A percentile compares a stretch with the other conserved stretches of the same genome.
These are phyloP conservation scores for Syzygium grande DNA, from an alignment of 345 rosid species.

Conservation along the genomic window DNA sequence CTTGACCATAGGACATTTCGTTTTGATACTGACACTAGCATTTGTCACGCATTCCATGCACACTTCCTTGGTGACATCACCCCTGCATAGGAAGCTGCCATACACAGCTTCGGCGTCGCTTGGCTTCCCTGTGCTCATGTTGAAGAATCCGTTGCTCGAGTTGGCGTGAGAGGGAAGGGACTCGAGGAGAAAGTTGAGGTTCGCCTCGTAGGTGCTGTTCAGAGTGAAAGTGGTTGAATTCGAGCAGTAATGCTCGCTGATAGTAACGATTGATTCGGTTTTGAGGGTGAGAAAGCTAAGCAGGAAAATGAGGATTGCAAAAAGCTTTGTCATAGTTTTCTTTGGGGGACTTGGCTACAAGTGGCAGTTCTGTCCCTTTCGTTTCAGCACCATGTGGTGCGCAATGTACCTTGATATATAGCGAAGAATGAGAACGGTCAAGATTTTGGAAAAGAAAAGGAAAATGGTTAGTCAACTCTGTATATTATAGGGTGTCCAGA, in stretches of 20 bases:
- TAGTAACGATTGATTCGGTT: not conserved
- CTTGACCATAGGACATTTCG: conserved; percentile 20
- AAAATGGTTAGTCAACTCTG: not conserved
- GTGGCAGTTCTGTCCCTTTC: not conserved
- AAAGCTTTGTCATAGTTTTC: not conserved
- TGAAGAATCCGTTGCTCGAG: not conserved
- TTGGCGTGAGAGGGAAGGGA: not conserved
- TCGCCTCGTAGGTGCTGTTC: not conserved
- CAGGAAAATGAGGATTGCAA: not conserved
- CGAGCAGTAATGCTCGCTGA: not conserved
- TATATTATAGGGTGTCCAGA: no score
- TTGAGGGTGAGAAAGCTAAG: not conserved
- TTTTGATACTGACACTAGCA: not conserved
- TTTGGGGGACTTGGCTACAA: not conserved
- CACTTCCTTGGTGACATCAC: not conserved
- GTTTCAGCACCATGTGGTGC: not conserved
- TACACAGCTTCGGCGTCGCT: not conserved
- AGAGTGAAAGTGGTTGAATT: not conserved
- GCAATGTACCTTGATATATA: not conserved
- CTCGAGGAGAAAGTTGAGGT: not conserved
- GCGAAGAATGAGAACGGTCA: not conserved
- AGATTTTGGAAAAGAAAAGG: not conserved
- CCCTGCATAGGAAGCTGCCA: not conserved
- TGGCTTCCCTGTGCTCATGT: not conserved
- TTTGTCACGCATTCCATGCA: not conserved